Percentiles rank a stretch among this genome's conserved stretches.
Conservation (phyloP, 495 filamentous ascomycete genomes). For the Trichoderma virens region DNA sequence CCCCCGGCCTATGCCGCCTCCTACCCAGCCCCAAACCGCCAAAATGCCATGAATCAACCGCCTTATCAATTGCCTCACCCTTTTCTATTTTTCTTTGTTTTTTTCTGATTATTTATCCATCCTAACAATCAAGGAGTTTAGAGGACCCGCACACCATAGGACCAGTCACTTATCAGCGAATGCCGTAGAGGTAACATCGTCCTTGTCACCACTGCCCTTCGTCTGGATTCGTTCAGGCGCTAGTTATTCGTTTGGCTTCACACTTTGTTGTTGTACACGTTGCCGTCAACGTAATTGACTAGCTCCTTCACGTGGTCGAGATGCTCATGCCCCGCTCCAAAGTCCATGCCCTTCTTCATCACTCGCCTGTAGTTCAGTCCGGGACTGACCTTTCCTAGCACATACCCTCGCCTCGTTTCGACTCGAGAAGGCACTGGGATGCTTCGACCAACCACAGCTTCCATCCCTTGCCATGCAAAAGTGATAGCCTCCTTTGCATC, state of each 20-base stretch:
- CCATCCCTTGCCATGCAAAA: slow-evolving; percentile 50
- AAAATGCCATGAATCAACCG: too few relatives aligned
- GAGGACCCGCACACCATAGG: too few relatives aligned
- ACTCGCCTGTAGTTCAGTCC: slow-evolving; percentile 48
- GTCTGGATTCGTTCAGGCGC: not conserved
- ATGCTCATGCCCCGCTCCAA: slow-evolving; percentile 37
- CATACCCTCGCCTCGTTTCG: slow-evolving; percentile 38
- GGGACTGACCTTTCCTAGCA: slow-evolving; percentile 45
- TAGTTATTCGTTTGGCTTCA: not conserved
- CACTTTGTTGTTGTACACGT: slow-evolving; percentile 37
- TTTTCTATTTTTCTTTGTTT: too few relatives aligned
- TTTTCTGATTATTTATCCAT: too few relatives aligned
- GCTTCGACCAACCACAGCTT: slow-evolving; percentile 42
- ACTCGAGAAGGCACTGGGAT: slow-evolving; percentile 47
- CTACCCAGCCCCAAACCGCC: too few relatives aligned
- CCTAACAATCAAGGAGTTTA: too few relatives aligned
- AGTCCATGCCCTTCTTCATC: slow-evolving; percentile 41
- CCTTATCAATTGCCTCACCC: too few relatives aligned
- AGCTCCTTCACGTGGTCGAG: slow-evolving; percentile 42
- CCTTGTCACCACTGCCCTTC: not conserved
- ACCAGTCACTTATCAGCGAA: too few relatives aligned
- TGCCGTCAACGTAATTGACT: slow-evolving; percentile 37
- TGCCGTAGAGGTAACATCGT: too few relatives aligned
- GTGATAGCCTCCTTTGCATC: slow-evolving; percentile 52
- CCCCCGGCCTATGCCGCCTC: too few relatives aligned